phyloP scores from a whole-genome alignment of 768 basidiomycete genomes.

The Suillus cothurnatus region DNA sequence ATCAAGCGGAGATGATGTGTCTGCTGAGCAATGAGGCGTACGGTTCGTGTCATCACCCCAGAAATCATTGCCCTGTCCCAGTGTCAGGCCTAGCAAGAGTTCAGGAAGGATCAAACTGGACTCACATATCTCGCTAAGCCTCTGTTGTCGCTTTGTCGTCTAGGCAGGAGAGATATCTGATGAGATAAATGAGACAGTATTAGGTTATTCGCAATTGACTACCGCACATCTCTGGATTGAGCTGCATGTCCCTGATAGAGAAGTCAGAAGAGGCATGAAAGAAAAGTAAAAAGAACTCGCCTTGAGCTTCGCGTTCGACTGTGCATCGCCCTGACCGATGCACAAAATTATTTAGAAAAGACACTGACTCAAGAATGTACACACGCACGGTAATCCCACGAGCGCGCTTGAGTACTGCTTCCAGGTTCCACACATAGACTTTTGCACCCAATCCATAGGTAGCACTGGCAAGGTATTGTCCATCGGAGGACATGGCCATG shows the following conservation, averaged over 20 bases:
- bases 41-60: background rate
- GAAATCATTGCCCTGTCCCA: background rate
- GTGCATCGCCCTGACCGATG: no score
- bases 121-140: background rate
- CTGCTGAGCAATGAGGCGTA: background rate
- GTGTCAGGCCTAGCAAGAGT: background rate
- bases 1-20: background rate
- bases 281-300: background rate
- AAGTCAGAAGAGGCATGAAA: background rate
- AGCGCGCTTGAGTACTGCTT: no score
- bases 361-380: no score
- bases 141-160: background rate
- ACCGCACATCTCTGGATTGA: background rate
- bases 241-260: background rate
- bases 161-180: background rate
- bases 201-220: background rate
- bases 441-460: no score
- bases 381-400: no score
- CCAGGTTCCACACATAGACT: no score
- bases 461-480: no score
- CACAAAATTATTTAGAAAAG: no score
- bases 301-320: no score
- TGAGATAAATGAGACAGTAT: background rate
- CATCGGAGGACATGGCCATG: no score
- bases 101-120: background rate